Base-by-base conservation (phyloP, 1,284 basidiomycete genomes). In the Ceratobasidium theobromae region DNA sequence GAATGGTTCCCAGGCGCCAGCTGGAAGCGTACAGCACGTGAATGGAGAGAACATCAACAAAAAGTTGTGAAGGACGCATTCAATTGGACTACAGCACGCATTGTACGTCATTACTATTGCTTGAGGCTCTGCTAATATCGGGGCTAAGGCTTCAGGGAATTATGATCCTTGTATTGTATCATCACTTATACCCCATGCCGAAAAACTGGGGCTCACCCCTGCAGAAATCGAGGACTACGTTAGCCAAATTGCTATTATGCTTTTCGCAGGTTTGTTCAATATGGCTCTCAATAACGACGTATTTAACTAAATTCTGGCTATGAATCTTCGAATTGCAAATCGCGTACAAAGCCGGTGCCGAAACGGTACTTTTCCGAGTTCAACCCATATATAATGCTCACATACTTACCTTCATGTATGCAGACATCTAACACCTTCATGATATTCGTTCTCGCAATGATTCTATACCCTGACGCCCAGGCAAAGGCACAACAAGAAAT, bases 401-500 rank as follows among this genome's bases (percentile, higher is more conserved):
- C 8, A 60, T 12, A 43, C 28, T 21, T 25, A 53, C 6, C 6
- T n/a, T n/a, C 28, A 11, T 6, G 4, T n/a, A 21, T 18, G 4
- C 25, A 60, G 55, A 60, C 46, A 5, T 28, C 55, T 4, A 60
- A 45, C 21, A 48, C 43, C 4, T 38, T 60, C 28, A 6, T 60
- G 9, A 27, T 46, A 16, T 60, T 60, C 28, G 30, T 41, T 53
- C 6, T n/a, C 16, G 52, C 52, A 8, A 53, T 53, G 52, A 18
- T 53, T 21, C 41, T 58, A 14, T 69, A 53, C 49, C 68, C 68
- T 1, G 58, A 64, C 0, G 52, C 45, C 16, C 68, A 67, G 32
- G 25, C 18, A 30, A 67, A 33, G 33, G 66, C 66, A 9, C 58
- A 45, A 18, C n/a, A 40, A n/a, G 68, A 69, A 35, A 67, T 69